Base-by-base conservation (phyloP, 257 asterid species). In the Solanum etuberosum region DNA sequence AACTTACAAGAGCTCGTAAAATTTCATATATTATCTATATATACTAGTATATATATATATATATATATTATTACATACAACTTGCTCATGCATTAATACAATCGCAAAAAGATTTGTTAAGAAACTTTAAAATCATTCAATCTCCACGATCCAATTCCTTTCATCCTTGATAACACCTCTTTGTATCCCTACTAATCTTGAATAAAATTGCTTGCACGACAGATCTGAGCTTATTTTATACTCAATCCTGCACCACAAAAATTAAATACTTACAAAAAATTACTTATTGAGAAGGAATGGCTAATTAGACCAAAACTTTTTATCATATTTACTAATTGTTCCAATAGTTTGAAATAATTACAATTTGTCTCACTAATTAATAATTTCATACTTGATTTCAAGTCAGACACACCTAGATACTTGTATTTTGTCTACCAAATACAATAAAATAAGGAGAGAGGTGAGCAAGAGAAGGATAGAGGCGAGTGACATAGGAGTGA, bases 111-210 rank as follows among this genome's bases (percentile, higher is more conserved):
- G 27, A 2, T 13, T 77, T 38, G 14, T 31, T 13, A 77, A 80
- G 21, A 43, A 78, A 13, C 27, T 18, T 34, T 20, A 72, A 27
- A 13, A 46, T 46, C 27, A 93, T 29, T 90, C 87, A 32, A 95
- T 92, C 85, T 90, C 84, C 23, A 94, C 89, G 71, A 93, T 21
- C 98, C 98, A 95, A 48, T 92, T 95, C 76, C 83, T 92, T 37
- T 89, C 86, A 85, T 95, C 98, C 81, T 92, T 91, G 15, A 93
- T 20, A 1, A 29, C 83, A 31, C 98, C 98, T 84, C 88, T 86
- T 88, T 93, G 98, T 67, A 95, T 92, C 85, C 88, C 95, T 5
- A 74, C 46, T 6, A 94, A 92, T 85, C 88, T 92, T 21, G 92
- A 90, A 83, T 89, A 86, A 37, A 95, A 90, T 81, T 92, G 88